Evolutionary conservation across 1,284 basidiomycete genomes (phyloP).

Genomic region (Heimioporus punctisporus): DNA sequence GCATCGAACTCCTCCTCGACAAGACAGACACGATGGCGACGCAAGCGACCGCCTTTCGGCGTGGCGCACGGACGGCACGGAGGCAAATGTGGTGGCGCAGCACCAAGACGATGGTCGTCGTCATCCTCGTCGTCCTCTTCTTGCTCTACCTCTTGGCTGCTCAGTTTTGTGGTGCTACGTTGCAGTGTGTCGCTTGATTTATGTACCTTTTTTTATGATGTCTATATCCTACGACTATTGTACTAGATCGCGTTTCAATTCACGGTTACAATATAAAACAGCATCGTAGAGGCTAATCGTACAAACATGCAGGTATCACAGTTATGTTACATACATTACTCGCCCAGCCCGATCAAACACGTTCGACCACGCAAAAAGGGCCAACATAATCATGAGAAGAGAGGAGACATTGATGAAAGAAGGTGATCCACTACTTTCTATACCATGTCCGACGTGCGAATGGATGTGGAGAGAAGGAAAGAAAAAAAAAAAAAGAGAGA

Average conservation of each 20-base stretch:
- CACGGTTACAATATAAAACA: no score
- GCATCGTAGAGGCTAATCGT: background rate
- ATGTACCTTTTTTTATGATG: no score
- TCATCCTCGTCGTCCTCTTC: constrained; percentile 72
- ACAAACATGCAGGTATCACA: constrained; percentile 20
- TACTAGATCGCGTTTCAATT: no score
- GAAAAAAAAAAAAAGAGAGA: background rate
- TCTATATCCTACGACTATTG: no score
- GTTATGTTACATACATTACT: constrained; percentile 22
- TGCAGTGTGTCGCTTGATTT: constrained; percentile 74
- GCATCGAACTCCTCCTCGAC: constrained; percentile 96
- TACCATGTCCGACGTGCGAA: no score
- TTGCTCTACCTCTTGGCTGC: constrained; percentile 82
- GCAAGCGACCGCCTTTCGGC: constrained; percentile 95
- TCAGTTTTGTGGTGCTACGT: constrained; percentile 83
- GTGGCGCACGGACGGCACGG: constrained; percentile 86
- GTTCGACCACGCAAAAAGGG: constrained; percentile 3
- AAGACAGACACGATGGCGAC: constrained; percentile 97
- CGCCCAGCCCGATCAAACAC: constrained; percentile 2
- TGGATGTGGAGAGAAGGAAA: background rate
- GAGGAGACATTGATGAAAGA: background rate
- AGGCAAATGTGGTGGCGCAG: constrained; percentile 99
- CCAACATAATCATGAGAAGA: constrained; percentile 9
- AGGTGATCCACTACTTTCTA: constrained; percentile 20
- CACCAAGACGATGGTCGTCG: constrained; percentile 74